Evolutionary conservation across 1,284 basidiomycete genomes (phyloP), one percentile per base, ranked within the genome.

Genomic region (Rhodotorula sp.): DNA sequence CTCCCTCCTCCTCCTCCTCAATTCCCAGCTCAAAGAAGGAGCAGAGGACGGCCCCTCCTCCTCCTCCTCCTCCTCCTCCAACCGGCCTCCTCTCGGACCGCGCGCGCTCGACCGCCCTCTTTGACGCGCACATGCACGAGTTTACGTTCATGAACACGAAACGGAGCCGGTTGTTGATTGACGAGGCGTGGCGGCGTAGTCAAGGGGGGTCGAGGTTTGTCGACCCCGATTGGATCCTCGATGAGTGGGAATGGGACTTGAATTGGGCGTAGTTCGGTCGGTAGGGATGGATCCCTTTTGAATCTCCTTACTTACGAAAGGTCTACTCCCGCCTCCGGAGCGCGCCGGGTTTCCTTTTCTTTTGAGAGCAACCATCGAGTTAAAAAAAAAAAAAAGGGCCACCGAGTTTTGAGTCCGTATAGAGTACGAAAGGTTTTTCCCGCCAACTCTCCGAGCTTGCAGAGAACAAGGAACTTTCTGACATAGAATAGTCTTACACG

Each of bases 141-240:
- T 67, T 71, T 49, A 23, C 58, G 6, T 71, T 71, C 14, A 58
- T 65, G 54, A 71, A 71, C 59, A 71, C 70, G 29, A 65, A 58
- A 23, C 49, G 70, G 46, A 62, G 58, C 8, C n/a, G 59, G 10
- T 47, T 26, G 47, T 54, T 71, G 3, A 46, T 67, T 29, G 65
- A 64, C 26, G 70, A 71, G 47, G 70, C 58, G 8, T 71, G 70
- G 70, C 6, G 46, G 29, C 43, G 70, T 48, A 54, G 47, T 3
- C 23, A 46, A 3, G 65, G 64, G 5, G 70, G 70, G 10, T 46
- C 23, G 52, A 2, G 43, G 14, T 71, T 62, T 20, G 66, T 71
- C 39, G 63, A 71, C 29, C 59, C 65, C 7, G 70, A 71, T n/a
- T 47, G 7, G 21, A 62, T 71, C 26, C 39, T 71, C 10, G 58